A percentile compares a stretch with the other conserved stretches of the same genome.
Conservation (phyloP, 1,284 basidiomycete species). For the Austroboletus novae-zelandiae region DNA sequence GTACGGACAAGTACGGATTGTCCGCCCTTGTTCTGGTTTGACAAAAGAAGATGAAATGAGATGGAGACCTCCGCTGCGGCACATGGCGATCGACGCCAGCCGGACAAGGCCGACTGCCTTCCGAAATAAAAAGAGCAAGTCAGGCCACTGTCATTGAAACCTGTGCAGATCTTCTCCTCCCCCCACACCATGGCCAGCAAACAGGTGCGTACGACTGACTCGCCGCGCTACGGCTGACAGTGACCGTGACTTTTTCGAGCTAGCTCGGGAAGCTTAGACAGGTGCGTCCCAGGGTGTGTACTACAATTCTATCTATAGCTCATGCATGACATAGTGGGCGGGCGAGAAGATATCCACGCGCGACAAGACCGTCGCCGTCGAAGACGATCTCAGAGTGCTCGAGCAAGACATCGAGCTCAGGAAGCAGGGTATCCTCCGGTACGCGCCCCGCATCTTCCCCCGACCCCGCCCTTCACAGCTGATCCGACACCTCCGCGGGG, state of each 20-base stretch:
- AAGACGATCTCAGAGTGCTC: slow-evolving; percentile 58
- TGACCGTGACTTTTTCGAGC: not conserved
- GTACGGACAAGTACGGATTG: not conserved
- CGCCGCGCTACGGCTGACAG: too few relatives aligned
- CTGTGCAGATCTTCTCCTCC: not conserved
- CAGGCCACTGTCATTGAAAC: slow-evolving; percentile 8
- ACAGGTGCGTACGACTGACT: slow-evolving; percentile 39
- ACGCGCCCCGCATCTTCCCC: slow-evolving; percentile 23
- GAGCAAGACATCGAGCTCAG: slow-evolving; percentile 71
- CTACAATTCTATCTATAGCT: not conserved
- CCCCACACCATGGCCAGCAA: slow-evolving; percentile 50
- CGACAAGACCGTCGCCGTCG: slow-evolving; percentile 65
- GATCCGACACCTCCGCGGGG: not conserved
- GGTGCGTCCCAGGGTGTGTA: slow-evolving; percentile 36
- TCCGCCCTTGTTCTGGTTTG: not conserved
- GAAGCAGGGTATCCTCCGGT: slow-evolving; percentile 63
- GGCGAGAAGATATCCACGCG: slow-evolving; percentile 71
- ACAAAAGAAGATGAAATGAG: not conserved
- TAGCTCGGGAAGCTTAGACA: slow-evolving; percentile 68
- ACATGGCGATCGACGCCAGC: too few relatives aligned
- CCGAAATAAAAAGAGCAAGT: slow-evolving; percentile 14
- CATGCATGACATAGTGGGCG: slow-evolving; percentile 53
- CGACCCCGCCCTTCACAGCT: not conserved
- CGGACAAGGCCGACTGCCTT: slow-evolving; percentile 11
- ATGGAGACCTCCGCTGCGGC: too few relatives aligned